Evolutionary conservation across 345 rosid genomes (phyloP).

Genomic region (Erucastrum elatum): DNA sequence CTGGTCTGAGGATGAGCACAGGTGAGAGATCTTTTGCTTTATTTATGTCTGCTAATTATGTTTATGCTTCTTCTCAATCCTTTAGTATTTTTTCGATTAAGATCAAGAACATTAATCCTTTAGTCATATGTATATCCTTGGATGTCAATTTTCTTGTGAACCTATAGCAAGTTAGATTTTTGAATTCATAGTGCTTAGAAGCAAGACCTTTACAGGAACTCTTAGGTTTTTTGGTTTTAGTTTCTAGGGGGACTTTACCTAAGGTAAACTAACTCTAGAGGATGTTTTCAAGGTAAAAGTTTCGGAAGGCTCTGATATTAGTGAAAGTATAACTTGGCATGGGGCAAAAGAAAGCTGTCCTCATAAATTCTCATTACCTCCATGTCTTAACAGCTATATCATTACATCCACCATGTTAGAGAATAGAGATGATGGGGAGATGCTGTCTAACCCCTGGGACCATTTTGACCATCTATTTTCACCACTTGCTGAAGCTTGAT

Average conservation of each 20-base stretch:
- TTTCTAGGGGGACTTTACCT: background rate
- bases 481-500: constrained; percentile 35
- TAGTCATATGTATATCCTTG: background rate
- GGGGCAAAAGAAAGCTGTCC: constrained; percentile 18
- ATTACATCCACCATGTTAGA: constrained; percentile 26
- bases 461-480: constrained; percentile 32
- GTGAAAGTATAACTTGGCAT: constrained; percentile 17
- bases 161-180: background rate
- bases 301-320: background rate
- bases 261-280: constrained; percentile 13
- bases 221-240: constrained; percentile 10
- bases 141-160: background rate
- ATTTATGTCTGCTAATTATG: background rate
- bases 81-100: background rate
- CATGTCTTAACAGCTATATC: constrained; percentile 25
- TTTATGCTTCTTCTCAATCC: constrained; percentile 7
- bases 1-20: constrained; percentile 98
- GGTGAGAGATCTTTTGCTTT: constrained; percentile 47
- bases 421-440: constrained; percentile 32
- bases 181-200: constrained; percentile 17
- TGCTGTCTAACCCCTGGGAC: constrained; percentile 33
- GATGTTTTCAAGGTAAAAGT: background rate
- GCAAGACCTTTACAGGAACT: background rate
- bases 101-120: background rate
- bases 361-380: constrained; percentile 20